Evolutionary conservation across 2,329 filamentous ascomycete genomes (phyloP).

Genomic region (Phialophora expanda): DNA sequence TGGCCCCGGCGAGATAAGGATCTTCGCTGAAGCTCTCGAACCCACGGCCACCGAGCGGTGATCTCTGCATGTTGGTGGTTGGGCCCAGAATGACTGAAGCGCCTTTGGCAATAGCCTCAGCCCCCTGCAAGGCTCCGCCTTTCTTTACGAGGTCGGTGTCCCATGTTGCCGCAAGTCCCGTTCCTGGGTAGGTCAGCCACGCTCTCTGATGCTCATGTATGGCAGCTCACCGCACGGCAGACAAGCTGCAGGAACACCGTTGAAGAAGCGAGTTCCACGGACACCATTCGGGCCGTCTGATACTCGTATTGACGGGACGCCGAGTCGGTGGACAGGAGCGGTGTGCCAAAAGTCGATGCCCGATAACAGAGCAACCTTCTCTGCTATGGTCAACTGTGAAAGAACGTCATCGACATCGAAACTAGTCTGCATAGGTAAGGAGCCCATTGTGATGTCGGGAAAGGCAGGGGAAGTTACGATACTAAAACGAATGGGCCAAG

Average conservation of each 20-base stretch:
- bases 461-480: background rate
- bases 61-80: conserved; percentile 81
- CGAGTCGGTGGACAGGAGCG: conserved; percentile 65
- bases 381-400: conserved; percentile 45
- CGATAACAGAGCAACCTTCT: conserved; percentile 63
- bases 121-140: conserved; percentile 72
- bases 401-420: conserved; percentile 41
- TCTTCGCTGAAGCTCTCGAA: conserved; percentile 90
- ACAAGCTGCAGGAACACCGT: conserved; percentile 71
- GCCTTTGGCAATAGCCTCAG: conserved; percentile 74
- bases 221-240: conserved; percentile 65
- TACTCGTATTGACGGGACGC: conserved; percentile 68
- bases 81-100: conserved; percentile 76
- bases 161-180: conserved; percentile 80
- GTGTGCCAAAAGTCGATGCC: conserved; percentile 74
- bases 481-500: background rate
- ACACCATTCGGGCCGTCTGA: conserved; percentile 74
- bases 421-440: conserved; percentile 29
- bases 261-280: conserved; percentile 70
- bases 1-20: conserved; percentile 73
- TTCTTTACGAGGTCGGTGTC: conserved; percentile 71
- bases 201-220: background rate
- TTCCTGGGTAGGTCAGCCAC: conserved; percentile 51
- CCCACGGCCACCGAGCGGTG: conserved; percentile 80
- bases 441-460: conserved; percentile 29